Percentiles rank a stretch among this genome's conserved stretches.
phyloP scores from a whole-genome alignment of 345 rosid species.

The Angophora floribunda region DNA sequence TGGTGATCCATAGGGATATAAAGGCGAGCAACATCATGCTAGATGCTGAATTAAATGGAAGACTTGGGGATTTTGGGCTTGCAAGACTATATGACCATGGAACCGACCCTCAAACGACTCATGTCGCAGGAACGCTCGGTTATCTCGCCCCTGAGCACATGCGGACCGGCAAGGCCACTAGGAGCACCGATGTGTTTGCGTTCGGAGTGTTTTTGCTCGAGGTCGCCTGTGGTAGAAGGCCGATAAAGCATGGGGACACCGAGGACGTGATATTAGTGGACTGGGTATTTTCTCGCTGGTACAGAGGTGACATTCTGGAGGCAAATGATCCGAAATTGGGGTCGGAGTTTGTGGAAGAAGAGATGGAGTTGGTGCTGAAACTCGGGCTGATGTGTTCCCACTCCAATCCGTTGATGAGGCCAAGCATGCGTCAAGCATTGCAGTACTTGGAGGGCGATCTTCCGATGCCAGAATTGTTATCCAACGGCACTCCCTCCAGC shows the following conservation, averaged over 20 bases:
- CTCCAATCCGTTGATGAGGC: background rate
- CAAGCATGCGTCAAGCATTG: background rate
- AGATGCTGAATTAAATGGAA: background rate
- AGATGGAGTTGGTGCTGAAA: background rate
- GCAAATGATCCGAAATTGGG: background rate
- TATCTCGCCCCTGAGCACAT: background rate
- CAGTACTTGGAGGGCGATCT: constrained; percentile 23
- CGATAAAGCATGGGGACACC: background rate
- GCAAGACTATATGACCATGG: background rate
- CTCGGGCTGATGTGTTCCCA: background rate
- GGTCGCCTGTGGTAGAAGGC: background rate
- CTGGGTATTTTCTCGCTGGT: background rate
- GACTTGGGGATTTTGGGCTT: background rate
- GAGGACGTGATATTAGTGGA: background rate
- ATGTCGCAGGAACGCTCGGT: background rate
- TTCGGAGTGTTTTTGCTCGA: background rate
- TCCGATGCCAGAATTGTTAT: constrained; percentile 14
- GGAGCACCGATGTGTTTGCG: background rate
- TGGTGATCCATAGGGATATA: background rate
- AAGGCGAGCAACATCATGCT: background rate
- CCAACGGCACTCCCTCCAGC: background rate
- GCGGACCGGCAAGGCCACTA: background rate
- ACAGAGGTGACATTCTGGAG: background rate
- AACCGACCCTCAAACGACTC: background rate
- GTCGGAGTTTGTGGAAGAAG: background rate